Evolutionary conservation across 116 monocot species (phyloP).

Genomic region (Papilionanthe hybrid): DNA sequence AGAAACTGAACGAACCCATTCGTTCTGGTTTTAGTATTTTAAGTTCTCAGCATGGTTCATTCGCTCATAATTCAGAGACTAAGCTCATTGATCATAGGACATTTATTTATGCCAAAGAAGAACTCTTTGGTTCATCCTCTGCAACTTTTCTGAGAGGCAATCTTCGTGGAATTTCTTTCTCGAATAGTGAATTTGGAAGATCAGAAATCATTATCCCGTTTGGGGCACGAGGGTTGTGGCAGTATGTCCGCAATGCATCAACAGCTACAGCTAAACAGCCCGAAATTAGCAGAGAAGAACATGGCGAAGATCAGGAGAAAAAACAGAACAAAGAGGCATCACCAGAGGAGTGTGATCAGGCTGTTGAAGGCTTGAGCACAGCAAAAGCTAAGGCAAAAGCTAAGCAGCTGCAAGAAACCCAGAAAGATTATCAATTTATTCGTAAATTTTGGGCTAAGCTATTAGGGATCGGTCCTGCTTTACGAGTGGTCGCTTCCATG

Average conservation of each 20-base stretch:
- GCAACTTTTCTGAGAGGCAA: constrained; percentile 15
- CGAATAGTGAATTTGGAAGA: constrained; percentile 15
- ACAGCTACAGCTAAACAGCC: constrained; percentile 43
- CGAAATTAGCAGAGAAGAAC: constrained; percentile 25
- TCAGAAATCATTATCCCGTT: constrained; percentile 35
- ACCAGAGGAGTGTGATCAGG: constrained; percentile 95
- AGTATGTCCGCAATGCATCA: constrained; percentile 35
- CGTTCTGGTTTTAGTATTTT: constrained; percentile 32
- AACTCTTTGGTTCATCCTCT: constrained; percentile 14
- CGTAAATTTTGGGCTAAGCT: constrained; percentile 64
- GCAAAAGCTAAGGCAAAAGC: constrained; percentile 92
- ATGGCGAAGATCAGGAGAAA: constrained; percentile 31
- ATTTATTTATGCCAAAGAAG: constrained; percentile 12
- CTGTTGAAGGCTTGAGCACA: constrained; percentile 85
- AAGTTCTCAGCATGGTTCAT: constrained; percentile 25
- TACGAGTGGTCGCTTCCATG: constrained; percentile 90
- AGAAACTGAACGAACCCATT: constrained; percentile 22
- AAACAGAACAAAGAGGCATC: constrained; percentile 76
- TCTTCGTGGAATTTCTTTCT: constrained; percentile 11
- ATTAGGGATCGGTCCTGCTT: constrained; percentile 86
- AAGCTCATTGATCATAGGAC: neutral
- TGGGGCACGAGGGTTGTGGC: constrained; percentile 42
- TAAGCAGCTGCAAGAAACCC: constrained; percentile 59
- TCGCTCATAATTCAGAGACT: constrained; percentile 17
- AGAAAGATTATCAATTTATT: constrained; percentile 39